phyloP scores from a whole-genome alignment of 75 land plant genomes.

The Cupressus sempervirens region DNA sequence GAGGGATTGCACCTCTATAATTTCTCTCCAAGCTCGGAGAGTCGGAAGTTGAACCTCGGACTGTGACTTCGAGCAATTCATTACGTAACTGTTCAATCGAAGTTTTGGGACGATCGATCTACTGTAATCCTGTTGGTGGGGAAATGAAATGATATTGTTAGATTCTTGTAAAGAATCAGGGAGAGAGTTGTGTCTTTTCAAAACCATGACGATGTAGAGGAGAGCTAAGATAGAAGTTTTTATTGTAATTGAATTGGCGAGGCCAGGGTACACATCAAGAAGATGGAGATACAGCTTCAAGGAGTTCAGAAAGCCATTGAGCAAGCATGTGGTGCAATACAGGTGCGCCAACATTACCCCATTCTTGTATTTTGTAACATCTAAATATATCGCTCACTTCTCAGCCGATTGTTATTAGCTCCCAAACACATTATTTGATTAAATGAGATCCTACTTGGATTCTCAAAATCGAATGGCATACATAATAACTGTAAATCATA shows the following conservation, averaged over 20 bases:
- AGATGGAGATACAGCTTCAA: slow-evolving; percentile 43
- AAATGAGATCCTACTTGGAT: background rate
- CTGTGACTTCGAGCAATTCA: too few relatives aligned
- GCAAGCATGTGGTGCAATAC: slow-evolving; percentile 70
- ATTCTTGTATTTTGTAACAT: background rate
- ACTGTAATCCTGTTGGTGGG: too few relatives aligned
- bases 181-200: too few relatives aligned
- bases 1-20: too few relatives aligned
- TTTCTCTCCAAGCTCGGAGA: too few relatives aligned
- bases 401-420: background rate
- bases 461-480: background rate
- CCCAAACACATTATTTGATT: background rate
- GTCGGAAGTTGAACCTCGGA: too few relatives aligned
- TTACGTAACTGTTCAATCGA: too few relatives aligned
- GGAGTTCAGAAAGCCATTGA: slow-evolving; percentile 73
- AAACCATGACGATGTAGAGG: background rate
- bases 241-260: background rate
- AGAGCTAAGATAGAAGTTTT: background rate
- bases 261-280: background rate
- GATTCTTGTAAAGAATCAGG: too few relatives aligned
- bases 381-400: background rate
- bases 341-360: slow-evolving; percentile 25
- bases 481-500: background rate
- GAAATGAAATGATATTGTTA: too few relatives aligned
- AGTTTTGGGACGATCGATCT: too few relatives aligned